Evolutionary conservation across 2,329 filamentous ascomycete genomes (phyloP).

Genomic region (Ascochyta koolunga): DNA sequence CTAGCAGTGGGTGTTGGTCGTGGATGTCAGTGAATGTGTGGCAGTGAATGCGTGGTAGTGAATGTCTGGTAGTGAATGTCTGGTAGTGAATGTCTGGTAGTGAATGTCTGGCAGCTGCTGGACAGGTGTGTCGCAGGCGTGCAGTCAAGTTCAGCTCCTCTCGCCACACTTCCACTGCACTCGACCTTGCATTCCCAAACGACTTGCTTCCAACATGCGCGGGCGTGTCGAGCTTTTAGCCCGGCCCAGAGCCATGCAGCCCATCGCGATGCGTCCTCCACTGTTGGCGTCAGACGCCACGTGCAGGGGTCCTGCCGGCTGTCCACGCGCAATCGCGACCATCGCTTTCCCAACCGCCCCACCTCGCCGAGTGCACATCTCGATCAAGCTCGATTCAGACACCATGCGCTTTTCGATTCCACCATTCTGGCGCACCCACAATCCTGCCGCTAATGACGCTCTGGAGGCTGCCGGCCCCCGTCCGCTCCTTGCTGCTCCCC

Average conservation of each 20-base stretch:
- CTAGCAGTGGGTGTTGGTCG: no score
- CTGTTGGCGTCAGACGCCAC: not conserved
- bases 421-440: not conserved
- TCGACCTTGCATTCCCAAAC: not conserved
- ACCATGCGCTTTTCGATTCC: not conserved
- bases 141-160: not conserved
- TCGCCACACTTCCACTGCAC: not conserved
- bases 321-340: not conserved
- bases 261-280: not conserved
- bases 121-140: slow-evolving; percentile 3
- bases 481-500: slow-evolving; percentile 26
- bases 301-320: not conserved
- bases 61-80: not conserved
- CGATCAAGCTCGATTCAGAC: not conserved
- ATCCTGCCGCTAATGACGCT: slow-evolving; percentile 11
- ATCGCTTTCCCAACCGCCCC: not conserved
- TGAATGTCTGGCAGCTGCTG: not conserved
- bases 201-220: not conserved
- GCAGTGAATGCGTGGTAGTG: no score
- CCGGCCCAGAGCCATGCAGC: not conserved
- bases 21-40: no score
- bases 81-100: not conserved
- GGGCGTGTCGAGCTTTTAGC: not conserved
- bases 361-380: not conserved
- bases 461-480: slow-evolving; percentile 30